phyloP scores from a whole-genome alignment of 2,329 filamentous ascomycete species.

The Chrysoporthe cubensis region DNA sequence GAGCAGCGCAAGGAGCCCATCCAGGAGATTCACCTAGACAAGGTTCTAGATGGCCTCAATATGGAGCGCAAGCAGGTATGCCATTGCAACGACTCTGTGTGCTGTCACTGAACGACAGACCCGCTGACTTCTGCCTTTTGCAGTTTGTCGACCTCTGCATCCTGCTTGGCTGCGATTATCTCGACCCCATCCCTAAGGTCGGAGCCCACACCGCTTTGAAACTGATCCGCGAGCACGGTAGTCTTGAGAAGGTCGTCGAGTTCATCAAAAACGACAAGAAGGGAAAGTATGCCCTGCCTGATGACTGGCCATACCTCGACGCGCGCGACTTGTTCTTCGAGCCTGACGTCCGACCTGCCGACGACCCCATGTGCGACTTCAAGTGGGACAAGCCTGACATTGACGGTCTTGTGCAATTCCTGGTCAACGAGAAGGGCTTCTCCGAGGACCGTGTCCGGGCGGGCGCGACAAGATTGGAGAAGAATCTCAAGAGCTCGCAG shows the following conservation, averaged over 20 bases:
- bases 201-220: slow-evolving; percentile 91
- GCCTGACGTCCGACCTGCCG: slow-evolving; percentile 83
- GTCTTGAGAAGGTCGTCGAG: slow-evolving; percentile 85
- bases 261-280: slow-evolving; percentile 76
- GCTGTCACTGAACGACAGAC: background rate
- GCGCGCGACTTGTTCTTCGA: slow-evolving; percentile 90
- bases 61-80: slow-evolving; percentile 86
- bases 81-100: background rate
- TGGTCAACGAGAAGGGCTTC: slow-evolving; percentile 95
- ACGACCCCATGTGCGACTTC: slow-evolving; percentile 89
- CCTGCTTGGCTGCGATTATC: slow-evolving; percentile 94
- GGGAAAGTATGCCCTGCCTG: slow-evolving; percentile 81
- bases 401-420: slow-evolving; percentile 84
- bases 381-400: slow-evolving; percentile 96
- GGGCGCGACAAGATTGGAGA: slow-evolving; percentile 77
- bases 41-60: slow-evolving; percentile 80
- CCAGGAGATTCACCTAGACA: slow-evolving; percentile 88
- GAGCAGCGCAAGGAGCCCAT: slow-evolving; percentile 98
- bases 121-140: slow-evolving; percentile 15
- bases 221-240: slow-evolving; percentile 89
- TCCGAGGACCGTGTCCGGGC: slow-evolving; percentile 89
- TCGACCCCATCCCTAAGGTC: slow-evolving; percentile 94
- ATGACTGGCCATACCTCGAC: slow-evolving; percentile 96
- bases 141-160: slow-evolving; percentile 98
- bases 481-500: slow-evolving; percentile 89